Evolutionary conservation across 768 basidiomycete genomes (phyloP), one percentile per base, ranked within the genome.

Genomic region (Tylopilus sp.): DNA sequence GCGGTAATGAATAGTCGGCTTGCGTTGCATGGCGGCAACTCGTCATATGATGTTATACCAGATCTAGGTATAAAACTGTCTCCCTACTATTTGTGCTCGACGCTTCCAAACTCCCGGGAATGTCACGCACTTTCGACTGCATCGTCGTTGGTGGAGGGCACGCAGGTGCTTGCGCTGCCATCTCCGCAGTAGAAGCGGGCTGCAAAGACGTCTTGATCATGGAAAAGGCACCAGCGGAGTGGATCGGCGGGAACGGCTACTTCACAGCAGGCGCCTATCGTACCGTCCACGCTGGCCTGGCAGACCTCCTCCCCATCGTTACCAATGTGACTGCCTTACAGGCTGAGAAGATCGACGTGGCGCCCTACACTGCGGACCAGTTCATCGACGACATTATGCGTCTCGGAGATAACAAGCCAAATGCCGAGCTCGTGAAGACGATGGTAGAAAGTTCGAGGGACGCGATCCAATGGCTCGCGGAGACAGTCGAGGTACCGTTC

Each of bases 211-310:
- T 86, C 54, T 71, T 87, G 38, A 70, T 87, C 49, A 69, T 87
- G 46, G 85, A 87, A 61, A 86, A 86, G 60, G 83, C 82, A 36
- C 82, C 85, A 1, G 60, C 69, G 36, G 76, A 78, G 51, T 87
- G 85, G 85, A 77, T 67, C 4, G 86, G 86, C 5, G 86, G 85
- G 17, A 87, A 89, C 59, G 82, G 84, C 17, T 85, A 81, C 68
- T 87, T 87, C 70, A 86, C 85, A 28, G 84, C 85, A 11, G 85
- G 85, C 21, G 83, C 85, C 8, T 76, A 81, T 61, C 81, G 86
- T 48, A 85, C 81, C 12, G 81, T 78, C 4, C 86, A 87, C 58
- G 70, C 54, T 16, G 86, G 85, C 2, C 72, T 87, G n/a, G 57
- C 68, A 4, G 84, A 86, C 65, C 74, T 87, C 31, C 74, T 85